Conservation (phyloP, 169 alveolate genomes). For the Plasmodium fragile region DNA sequence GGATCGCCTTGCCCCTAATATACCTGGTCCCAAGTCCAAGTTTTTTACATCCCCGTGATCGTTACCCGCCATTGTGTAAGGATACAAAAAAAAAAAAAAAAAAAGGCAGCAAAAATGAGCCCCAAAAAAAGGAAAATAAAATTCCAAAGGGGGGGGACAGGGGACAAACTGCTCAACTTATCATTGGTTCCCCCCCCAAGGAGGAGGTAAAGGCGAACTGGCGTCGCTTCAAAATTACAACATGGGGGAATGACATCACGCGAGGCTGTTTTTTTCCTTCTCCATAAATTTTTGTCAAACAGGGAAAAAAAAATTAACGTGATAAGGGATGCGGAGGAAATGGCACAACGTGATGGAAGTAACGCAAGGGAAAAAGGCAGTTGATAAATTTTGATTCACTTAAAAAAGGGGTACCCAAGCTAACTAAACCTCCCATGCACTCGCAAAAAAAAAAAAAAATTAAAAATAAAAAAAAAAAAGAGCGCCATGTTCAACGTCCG, state of each 20-base stretch:
- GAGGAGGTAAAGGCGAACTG: background rate
- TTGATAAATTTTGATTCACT: background rate
- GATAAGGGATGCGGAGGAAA: background rate
- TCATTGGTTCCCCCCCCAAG: background rate
- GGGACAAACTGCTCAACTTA: background rate
- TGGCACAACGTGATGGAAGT: background rate
- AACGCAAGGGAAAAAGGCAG: background rate
- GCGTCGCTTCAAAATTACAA: background rate
- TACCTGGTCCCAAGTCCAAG: slow-evolving; percentile 72
- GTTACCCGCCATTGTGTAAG: slow-evolving; percentile 27
- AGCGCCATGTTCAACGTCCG: background rate
- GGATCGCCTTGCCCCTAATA: background rate
- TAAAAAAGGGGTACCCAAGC: background rate
- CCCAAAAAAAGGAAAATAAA: background rate
- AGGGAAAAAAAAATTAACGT: background rate
- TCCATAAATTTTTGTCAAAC: background rate
- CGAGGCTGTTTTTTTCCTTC: background rate
- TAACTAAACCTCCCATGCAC: background rate
- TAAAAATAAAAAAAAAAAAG: background rate
- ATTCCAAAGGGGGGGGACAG: background rate
- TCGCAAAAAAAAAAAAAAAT: background rate
- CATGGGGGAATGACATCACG: background rate
- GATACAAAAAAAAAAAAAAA: background rate
- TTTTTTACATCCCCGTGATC: slow-evolving; percentile 37
- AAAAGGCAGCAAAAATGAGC: background rate